phyloP scores from a whole-genome alignment of 192 early-diverging fungal species.

The Podila verticillata region DNA sequence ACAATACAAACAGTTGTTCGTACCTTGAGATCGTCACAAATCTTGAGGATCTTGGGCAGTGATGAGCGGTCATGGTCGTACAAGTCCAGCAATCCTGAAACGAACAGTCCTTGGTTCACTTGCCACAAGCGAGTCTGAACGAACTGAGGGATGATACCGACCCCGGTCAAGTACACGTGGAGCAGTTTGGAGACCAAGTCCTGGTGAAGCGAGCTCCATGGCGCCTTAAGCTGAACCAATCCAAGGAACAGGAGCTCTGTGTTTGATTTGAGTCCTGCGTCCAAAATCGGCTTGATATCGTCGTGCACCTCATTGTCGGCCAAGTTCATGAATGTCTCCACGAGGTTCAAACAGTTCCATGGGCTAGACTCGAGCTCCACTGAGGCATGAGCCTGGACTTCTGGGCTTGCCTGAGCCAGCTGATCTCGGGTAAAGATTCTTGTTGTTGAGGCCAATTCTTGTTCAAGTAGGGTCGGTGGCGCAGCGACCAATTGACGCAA shows the following conservation, averaged over 20 bases:
- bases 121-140: slow-evolving; percentile 82
- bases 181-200: slow-evolving; percentile 71
- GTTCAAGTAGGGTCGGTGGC: slow-evolving; percentile 67
- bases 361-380: slow-evolving; percentile 58
- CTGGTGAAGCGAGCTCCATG: slow-evolving; percentile 64
- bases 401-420: slow-evolving; percentile 54
- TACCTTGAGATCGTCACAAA: slow-evolving; percentile 85
- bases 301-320: slow-evolving; percentile 66
- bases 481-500: slow-evolving; percentile 68
- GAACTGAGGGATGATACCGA: slow-evolving; percentile 65
- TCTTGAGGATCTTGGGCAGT: slow-evolving; percentile 73
- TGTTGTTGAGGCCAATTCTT: slow-evolving; percentile 57
- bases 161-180: slow-evolving; percentile 69
- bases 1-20: background rate
- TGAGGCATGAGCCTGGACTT: slow-evolving; percentile 55
- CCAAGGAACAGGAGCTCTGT: slow-evolving; percentile 82
- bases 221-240: slow-evolving; percentile 68
- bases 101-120: slow-evolving; percentile 62
- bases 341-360: slow-evolving; percentile 79
- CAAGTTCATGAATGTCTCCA: slow-evolving; percentile 69
- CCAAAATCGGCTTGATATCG: slow-evolving; percentile 72
- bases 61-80: slow-evolving; percentile 75
- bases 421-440: slow-evolving; percentile 69
- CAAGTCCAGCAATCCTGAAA: slow-evolving; percentile 73
- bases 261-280: slow-evolving; percentile 65